Evolutionary conservation across 192 early-diverging fungal genomes (phyloP), one percentile per base, ranked within the genome.

Genomic region (Haplosporangium gracile): DNA sequence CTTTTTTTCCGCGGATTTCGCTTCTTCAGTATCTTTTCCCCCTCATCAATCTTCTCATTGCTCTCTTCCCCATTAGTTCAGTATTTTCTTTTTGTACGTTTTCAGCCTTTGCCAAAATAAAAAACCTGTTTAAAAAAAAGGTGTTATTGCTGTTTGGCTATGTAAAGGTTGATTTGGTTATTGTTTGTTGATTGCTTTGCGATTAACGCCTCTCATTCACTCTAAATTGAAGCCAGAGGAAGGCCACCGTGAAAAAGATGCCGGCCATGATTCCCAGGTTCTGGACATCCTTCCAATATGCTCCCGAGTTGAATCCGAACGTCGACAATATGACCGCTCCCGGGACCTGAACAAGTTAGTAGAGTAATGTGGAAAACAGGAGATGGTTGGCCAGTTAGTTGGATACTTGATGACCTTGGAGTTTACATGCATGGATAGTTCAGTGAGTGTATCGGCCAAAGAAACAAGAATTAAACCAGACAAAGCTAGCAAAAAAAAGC

Each of bases 261-360:
- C 74, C 75, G 22, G 94, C 90, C 88, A 96, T 93, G 10, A 80
- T 84, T 18, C 83, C 74, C 47, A 98, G 77, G n/a, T 90, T 86
- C 7, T 89, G 72, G 29, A 98, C 91, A 87, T 98, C 97, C 1
- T 90, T 84, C 97, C 97, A 97, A 81, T 94, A 98, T 6, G 93
- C 95, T 16, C 91, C 90, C 20, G 95, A 92, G 73, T 97, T 92
- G 79, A 98, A 95, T 7, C 97, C 97, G 89, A 98, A 98, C 1
- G 95, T 97, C 29, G 95, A 94, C 69, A 98, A 85, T 22, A 98
- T 94, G 11, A 95, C 90, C 13, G 96, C 95, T 40, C 96, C 96
- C 55, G 97, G 97, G 29, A 97, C 93, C 88, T 95, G 68, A 82
- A 70, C 38, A 70, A 32, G 18, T 45, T 34, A n/a, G 57, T 70